A percentile compares a stretch with the other conserved stretches of the same genome.
Evolutionary conservation across 768 basidiomycete genomes (phyloP).

Genomic region (Trametes cinnabarina): DNA sequence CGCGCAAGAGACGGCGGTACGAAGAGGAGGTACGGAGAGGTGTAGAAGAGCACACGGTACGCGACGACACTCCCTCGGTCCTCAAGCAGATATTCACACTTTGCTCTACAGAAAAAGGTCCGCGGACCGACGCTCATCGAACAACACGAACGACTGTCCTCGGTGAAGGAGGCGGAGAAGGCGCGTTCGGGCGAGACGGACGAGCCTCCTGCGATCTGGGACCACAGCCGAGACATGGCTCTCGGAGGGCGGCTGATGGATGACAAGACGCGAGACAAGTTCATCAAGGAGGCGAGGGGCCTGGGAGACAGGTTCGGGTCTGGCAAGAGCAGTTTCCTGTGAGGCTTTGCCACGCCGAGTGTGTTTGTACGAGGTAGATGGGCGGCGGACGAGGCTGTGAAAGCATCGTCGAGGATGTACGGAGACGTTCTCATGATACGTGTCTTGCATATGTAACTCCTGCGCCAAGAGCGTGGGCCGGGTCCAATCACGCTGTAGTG

Average conservation of each 20-base stretch:
- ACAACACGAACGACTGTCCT: slow-evolving; percentile 49
- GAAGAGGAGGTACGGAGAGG: slow-evolving; percentile 69
- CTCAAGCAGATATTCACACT: neutral
- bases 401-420: neutral
- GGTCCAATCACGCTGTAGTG: too few relatives aligned
- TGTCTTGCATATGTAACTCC: too few relatives aligned
- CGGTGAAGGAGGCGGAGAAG: slow-evolving; percentile 32
- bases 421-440: neutral
- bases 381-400: neutral
- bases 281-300: slow-evolving; percentile 78
- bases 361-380: too few relatives aligned
- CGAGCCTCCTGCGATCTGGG: slow-evolving; percentile 77
- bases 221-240: slow-evolving; percentile 87
- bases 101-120: slow-evolving; percentile 24
- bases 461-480: too few relatives aligned
- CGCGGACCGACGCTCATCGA: slow-evolving; percentile 27
- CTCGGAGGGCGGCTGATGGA: slow-evolving; percentile 88
- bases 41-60: slow-evolving; percentile 79
- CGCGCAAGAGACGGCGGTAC: slow-evolving; percentile 53
- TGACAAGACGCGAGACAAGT: slow-evolving; percentile 71
- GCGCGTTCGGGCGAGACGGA: slow-evolving; percentile 45
- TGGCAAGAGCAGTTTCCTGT: slow-evolving; percentile 63
- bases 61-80: slow-evolving; percentile 24
- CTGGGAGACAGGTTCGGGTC: slow-evolving; percentile 82
- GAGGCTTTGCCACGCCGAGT: slow-evolving; percentile 6